A percentile compares a stretch with the other conserved stretches of the same genome.
Evolutionary conservation across 169 alveolate genomes (phyloP).

Genomic region (Plasmodium coatneyi): DNA sequence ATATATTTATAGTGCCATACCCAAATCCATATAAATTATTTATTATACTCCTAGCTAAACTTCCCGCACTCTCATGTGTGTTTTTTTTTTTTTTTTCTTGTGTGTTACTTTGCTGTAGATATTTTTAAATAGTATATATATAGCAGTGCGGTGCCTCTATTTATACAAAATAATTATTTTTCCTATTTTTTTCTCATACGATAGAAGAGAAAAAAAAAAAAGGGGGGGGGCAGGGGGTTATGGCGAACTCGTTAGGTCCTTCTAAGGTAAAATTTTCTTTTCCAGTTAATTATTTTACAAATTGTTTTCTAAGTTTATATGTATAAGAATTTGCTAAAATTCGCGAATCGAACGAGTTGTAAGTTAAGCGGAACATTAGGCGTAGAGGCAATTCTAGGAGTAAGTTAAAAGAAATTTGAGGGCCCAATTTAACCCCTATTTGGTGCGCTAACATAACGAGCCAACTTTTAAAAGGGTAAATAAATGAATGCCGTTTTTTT

Average conservation of each 20-base stretch:
- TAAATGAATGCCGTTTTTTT: too few relatives aligned
- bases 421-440: background rate
- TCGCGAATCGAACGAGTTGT: background rate
- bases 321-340: background rate
- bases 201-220: too few relatives aligned
- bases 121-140: too few relatives aligned
- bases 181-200: background rate
- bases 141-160: background rate
- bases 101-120: background rate
- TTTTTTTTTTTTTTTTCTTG: background rate
- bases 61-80: background rate
- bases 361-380: background rate
- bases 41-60: conserved; percentile 13
- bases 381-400: background rate
- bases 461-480: background rate
- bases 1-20: background rate
- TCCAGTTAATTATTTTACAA: background rate
- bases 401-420: background rate
- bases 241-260: background rate
- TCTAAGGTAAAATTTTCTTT: background rate
- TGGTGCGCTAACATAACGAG: background rate
- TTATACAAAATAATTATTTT: too few relatives aligned
- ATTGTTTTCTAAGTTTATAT: background rate
- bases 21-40: background rate
- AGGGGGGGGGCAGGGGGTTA: background rate